phyloP scores from a whole-genome alignment of 805 yeast genomes.

The Trichomonascus vanleenenianus region DNA sequence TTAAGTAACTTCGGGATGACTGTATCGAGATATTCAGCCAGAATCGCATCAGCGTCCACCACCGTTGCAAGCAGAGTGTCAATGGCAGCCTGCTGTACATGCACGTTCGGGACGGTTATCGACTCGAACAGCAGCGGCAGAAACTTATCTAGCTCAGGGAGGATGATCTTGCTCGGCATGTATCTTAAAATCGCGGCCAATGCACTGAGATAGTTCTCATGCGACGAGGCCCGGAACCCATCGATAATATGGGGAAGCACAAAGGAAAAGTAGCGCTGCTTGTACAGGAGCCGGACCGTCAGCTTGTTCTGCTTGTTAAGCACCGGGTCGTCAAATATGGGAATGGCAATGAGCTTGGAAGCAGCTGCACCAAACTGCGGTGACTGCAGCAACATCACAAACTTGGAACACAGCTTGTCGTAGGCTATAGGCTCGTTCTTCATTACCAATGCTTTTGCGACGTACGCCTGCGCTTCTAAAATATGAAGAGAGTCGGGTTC shows the following conservation, averaged over 20 bases:
- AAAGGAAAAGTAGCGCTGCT: constrained; percentile 67
- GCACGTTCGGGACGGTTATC: constrained; percentile 38
- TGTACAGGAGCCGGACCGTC: constrained; percentile 60
- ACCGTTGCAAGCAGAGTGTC: constrained; percentile 51
- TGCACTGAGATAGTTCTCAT: constrained; percentile 51
- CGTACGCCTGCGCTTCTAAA: constrained; percentile 50
- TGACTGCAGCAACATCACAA: constrained; percentile 32
- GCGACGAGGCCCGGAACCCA: constrained; percentile 31
- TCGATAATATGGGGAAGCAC: constrained; percentile 49
- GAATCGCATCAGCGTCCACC: constrained; percentile 45
- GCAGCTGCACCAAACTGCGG: constrained; percentile 31
- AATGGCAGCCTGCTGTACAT: constrained; percentile 53
- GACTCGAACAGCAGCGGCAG: constrained; percentile 70
- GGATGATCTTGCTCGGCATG: constrained; percentile 53
- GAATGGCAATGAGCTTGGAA: constrained; percentile 53
- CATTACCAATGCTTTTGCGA: constrained; percentile 59
- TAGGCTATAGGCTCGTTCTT: constrained; percentile 40
- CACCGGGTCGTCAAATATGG: constrained; percentile 60
- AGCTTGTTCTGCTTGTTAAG: constrained; percentile 48
- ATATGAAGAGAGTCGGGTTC: not conserved
- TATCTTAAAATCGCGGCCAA: constrained; percentile 60
- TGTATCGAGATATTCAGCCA: constrained; percentile 46
- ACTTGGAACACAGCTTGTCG: constrained; percentile 26
- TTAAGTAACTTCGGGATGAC: constrained; percentile 49
- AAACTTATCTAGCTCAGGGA: constrained; percentile 54